Evolutionary conservation across 352 stramenopile species (phyloP), one percentile per base, ranked within the genome.

Genomic region (Phytophthora quininea): DNA sequence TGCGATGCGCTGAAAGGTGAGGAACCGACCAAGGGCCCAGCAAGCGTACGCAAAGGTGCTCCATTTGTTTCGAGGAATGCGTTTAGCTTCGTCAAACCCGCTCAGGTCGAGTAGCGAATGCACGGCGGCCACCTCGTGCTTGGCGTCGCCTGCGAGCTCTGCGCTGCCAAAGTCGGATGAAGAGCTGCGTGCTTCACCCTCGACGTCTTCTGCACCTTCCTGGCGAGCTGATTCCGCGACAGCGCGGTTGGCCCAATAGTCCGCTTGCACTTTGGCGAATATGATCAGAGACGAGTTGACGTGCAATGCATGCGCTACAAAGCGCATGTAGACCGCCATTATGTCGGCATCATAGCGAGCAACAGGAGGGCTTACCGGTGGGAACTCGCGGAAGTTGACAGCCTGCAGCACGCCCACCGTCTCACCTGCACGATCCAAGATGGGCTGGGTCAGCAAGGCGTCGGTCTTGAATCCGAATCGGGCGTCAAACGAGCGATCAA

Each of bases 391-490:
- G 24, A 84, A 80, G 57, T 93, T 92, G 15, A 91, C 70, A 0
- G 82, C 79, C 60, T 89, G 79, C 19, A 89, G 71, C 30, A 93
- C 86, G 24, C 82, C 86, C 4, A 93, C 64, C 2, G 80, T 90
- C 68, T 89, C 82, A 7, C 80, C 82, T 19, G 86, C 84, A 38
- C 80, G 83, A 46, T 91, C 74, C 12, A 90, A 56, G 10, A 97
- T 78, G 1, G 88, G 86, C 10, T 95, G 83, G 10, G 81, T 90
- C 19, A 96, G 62, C 12, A 93, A 59, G 32, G 79, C 91, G 43
- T 92, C 80, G 0, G 90, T 96, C 54, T 89, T 89, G 77, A 93
- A 97, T 35, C 87, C 86, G 48, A 90, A 90, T 67, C 89, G 90
- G 37, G 81, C 57, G 71, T 97, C 89, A 30, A 95, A 88, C 45